Conservation (phyloP, 352 stramenopile genomes). For the Plasmopara halstedii region DNA sequence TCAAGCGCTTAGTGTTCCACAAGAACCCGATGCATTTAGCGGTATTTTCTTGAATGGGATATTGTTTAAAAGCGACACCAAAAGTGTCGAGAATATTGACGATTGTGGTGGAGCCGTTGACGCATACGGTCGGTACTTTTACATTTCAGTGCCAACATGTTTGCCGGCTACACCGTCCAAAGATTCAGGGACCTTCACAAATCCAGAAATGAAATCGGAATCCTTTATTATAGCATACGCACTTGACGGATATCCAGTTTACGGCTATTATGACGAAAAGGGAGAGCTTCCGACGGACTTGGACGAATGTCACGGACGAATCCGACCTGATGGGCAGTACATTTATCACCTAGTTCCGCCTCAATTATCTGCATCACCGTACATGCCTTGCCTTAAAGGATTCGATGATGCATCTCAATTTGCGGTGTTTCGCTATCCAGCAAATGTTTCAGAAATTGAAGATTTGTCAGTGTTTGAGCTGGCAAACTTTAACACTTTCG, state of each 20-base stretch:
- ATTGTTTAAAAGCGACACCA: constrained; percentile 29
- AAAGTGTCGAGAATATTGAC: constrained; percentile 13
- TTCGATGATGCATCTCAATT: constrained; percentile 26
- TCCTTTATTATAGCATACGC: constrained; percentile 46
- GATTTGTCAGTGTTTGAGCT: constrained; percentile 39
- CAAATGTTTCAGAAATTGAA: constrained; percentile 39
- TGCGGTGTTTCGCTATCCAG: constrained; percentile 37
- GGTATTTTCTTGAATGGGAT: constrained; percentile 62
- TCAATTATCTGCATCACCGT: constrained; percentile 7
- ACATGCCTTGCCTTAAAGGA: constrained; percentile 55
- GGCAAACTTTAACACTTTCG: constrained; percentile 38
- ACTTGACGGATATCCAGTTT: constrained; percentile 56
- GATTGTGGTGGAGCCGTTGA: constrained; percentile 50
- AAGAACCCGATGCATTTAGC: constrained; percentile 20
- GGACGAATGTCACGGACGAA: constrained; percentile 50
- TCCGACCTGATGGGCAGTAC: constrained; percentile 38
- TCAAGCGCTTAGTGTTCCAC: constrained; percentile 14
- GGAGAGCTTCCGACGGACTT: constrained; percentile 31
- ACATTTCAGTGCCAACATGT: constrained; percentile 32
- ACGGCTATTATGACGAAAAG: constrained; percentile 40
- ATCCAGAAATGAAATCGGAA: neutral
- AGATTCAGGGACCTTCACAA: neutral
- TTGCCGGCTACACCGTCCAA: constrained; percentile 19
- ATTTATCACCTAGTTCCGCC: constrained; percentile 39
- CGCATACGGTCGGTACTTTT: constrained; percentile 37